phyloP scores from a whole-genome alignment of 2,329 filamentous ascomycete species.

The Tothia fuscella region DNA sequence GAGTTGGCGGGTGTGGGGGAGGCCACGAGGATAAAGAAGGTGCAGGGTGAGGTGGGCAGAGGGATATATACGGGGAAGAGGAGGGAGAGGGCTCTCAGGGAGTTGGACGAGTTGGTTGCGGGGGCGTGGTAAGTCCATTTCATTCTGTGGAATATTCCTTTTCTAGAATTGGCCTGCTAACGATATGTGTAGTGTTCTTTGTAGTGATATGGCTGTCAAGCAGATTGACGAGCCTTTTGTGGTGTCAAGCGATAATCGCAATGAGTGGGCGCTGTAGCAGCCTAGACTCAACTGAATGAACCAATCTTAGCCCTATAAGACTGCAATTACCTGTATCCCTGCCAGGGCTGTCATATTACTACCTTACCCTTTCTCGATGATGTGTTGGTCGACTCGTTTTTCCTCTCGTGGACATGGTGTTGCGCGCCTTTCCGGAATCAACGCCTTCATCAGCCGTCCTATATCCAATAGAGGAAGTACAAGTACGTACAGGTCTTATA shows the following conservation, averaged over 20 bases:
- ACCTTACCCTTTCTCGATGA: too few species aligned
- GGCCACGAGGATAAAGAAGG: slow-evolving; percentile 68
- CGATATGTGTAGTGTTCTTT: slow-evolving; percentile 56
- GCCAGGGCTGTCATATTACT: too few species aligned
- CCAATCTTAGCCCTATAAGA: too few species aligned
- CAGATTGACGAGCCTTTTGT: slow-evolving; percentile 91
- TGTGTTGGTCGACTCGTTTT: too few species aligned
- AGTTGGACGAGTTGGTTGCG: slow-evolving; percentile 85
- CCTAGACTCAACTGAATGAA: too few species aligned
- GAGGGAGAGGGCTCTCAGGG: slow-evolving; percentile 72
- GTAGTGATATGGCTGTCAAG: slow-evolving; percentile 90
- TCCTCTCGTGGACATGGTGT: too few species aligned
- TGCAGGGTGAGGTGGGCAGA: slow-evolving; percentile 73
- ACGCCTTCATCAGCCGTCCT: too few species aligned
- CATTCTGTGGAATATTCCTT: slow-evolving; percentile 1
- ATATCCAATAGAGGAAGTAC: too few species aligned
- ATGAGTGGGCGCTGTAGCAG: slow-evolving; percentile 65
- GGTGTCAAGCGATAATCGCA: slow-evolving; percentile 54
- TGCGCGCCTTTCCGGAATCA: too few species aligned
- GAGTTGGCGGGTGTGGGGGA: slow-evolving; percentile 67
- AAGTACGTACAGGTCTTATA: too few species aligned
- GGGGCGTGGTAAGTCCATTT: slow-evolving; percentile 60
- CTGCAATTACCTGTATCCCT: too few species aligned
- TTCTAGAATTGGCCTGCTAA: slow-evolving; percentile 15
- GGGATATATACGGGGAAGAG: slow-evolving; percentile 57